Percentiles rank a stretch among this genome's conserved stretches.
phyloP scores from a whole-genome alignment of 1,284 basidiomycete genomes.

The Malassezia obtusa region DNA sequence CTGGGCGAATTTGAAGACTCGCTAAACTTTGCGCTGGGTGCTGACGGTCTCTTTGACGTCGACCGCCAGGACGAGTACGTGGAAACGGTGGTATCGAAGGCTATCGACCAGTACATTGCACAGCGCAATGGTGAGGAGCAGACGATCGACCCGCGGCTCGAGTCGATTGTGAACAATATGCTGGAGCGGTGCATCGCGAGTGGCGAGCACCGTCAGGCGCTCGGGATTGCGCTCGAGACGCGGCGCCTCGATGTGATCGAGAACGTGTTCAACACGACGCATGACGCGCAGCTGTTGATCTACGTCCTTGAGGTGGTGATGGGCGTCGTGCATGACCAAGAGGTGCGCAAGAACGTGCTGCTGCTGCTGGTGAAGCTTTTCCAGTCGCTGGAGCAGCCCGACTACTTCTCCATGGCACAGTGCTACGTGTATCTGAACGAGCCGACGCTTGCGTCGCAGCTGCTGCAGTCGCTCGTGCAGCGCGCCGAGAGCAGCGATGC shows the following conservation, averaged over 20 bases:
- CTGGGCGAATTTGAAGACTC: constrained; percentile 47
- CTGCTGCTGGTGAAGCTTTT: constrained; percentile 46
- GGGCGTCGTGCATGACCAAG: constrained; percentile 33
- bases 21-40: constrained; percentile 45
- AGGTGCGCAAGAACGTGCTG: constrained; percentile 38
- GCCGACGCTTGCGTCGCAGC: constrained; percentile 32
- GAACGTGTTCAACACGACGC: constrained; percentile 35
- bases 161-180: constrained; percentile 45
- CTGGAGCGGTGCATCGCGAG: constrained; percentile 39
- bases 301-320: constrained; percentile 45
- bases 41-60: constrained; percentile 41
- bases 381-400: constrained; percentile 38
- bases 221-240: constrained; percentile 46
- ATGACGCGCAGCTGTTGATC: constrained; percentile 35
- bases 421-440: constrained; percentile 48
- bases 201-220: constrained; percentile 41
- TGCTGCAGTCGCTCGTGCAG: constrained; percentile 37
- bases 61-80: constrained; percentile 44
- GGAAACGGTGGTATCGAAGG: constrained; percentile 47
- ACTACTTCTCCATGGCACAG: constrained; percentile 46
- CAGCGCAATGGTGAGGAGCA: constrained; percentile 15
- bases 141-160: constrained; percentile 29
- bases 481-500: constrained; percentile 28
- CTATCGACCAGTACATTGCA: constrained; percentile 45
- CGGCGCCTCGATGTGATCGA: constrained; percentile 43